phyloP scores from a whole-genome alignment of 225 moss, liverwort and hornwort species.

The Polytrichum formosum region DNA sequence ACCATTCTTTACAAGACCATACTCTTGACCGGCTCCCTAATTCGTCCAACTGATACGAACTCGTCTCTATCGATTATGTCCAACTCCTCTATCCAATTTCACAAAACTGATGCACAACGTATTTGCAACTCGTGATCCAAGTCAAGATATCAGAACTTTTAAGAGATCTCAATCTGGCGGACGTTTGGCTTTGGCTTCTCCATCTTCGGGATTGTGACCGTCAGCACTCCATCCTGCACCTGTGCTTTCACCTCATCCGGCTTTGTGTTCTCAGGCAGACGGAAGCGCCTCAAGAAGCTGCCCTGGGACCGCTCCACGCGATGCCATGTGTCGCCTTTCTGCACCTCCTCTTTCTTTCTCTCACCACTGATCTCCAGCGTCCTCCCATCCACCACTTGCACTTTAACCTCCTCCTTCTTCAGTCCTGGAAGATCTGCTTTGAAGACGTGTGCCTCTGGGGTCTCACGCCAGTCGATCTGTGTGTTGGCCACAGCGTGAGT shows the following conservation, averaged over 20 bases:
- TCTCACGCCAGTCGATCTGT: constrained; percentile 54
- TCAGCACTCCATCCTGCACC: constrained; percentile 50
- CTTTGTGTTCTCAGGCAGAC: constrained; percentile 36
- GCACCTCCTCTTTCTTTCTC: constrained; percentile 45
- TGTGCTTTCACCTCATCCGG: constrained; percentile 42
- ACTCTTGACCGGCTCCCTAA: too few species aligned
- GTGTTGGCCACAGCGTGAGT: constrained; percentile 35
- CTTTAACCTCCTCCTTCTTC: constrained; percentile 53
- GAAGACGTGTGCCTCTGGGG: constrained; percentile 40
- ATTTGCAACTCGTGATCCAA: too few species aligned
- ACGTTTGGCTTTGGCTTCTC: constrained; percentile 34
- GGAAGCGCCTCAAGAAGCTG: constrained; percentile 44
- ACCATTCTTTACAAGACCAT: too few species aligned
- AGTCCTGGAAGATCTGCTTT: constrained; percentile 51
- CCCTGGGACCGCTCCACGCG: constrained; percentile 48
- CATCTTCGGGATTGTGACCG: constrained; percentile 56
- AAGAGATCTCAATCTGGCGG: constrained; percentile 27
- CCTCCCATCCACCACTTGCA: constrained; percentile 40
- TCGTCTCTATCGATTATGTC: too few species aligned
- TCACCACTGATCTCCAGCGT: constrained; percentile 47
- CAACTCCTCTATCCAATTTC: too few species aligned
- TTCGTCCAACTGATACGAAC: too few species aligned
- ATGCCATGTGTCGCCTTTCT: constrained; percentile 41
- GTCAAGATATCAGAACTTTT: not conserved
- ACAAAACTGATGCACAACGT: too few species aligned